phyloP scores from a whole-genome alignment of 352 stramenopile species.

The Lagenidium sp. region DNA sequence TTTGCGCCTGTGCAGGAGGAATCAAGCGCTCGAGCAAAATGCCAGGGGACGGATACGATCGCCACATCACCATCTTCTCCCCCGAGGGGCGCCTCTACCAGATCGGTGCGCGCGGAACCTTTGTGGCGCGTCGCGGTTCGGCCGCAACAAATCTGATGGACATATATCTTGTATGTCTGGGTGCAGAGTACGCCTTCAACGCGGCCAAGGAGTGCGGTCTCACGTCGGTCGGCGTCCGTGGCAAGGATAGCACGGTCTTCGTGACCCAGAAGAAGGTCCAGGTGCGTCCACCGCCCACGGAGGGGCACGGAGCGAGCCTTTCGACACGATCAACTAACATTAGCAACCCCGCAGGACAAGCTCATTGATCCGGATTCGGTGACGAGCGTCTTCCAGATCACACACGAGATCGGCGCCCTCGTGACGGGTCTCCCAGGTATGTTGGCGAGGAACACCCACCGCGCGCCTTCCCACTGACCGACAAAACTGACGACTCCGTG shows the following conservation, averaged over 20 bases:
- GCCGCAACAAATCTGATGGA: neutral
- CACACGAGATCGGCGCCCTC: slow-evolving; percentile 91
- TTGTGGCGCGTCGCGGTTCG: neutral
- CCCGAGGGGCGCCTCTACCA: slow-evolving; percentile 98
- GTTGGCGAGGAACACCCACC: no score
- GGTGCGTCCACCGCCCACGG: slow-evolving; percentile 24
- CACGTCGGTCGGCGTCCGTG: slow-evolving; percentile 95
- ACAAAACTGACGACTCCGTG: no score
- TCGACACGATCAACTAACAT: neutral
- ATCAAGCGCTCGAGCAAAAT: slow-evolving; percentile 31
- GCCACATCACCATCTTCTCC: slow-evolving; percentile 98
- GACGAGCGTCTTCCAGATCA: slow-evolving; percentile 96
- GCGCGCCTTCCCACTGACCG: no score
- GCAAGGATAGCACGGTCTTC: slow-evolving; percentile 90
- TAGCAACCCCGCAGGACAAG: slow-evolving; percentile 58
- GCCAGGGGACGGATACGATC: slow-evolving; percentile 86
- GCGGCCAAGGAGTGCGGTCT: slow-evolving; percentile 90
- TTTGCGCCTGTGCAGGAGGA: no score
- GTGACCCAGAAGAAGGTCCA: slow-evolving; percentile 99
- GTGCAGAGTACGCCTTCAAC: slow-evolving; percentile 97
- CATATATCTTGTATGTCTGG: neutral
- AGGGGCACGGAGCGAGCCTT: no score
- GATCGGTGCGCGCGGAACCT: slow-evolving; percentile 60
- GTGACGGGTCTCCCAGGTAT: slow-evolving; percentile 91
- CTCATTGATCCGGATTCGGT: slow-evolving; percentile 94